A percentile compares a stretch with the other conserved stretches of the same genome.
Conservation (phyloP, 495 filamentous ascomycete genomes). For the Penicillium parvum region DNA sequence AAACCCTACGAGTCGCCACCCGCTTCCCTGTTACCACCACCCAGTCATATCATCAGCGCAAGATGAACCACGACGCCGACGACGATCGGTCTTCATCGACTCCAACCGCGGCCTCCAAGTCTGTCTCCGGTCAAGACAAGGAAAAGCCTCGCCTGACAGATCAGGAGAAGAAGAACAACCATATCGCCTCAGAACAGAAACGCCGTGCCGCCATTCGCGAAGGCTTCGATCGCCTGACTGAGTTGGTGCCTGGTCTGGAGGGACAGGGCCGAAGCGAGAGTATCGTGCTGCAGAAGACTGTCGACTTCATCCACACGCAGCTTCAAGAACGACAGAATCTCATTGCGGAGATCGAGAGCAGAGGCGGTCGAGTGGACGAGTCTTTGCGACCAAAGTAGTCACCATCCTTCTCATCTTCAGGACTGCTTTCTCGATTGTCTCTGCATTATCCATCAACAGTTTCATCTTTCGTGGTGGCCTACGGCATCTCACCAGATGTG, state of each 20-base stretch:
- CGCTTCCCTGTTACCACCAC: not conserved
- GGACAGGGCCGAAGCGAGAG: constrained; percentile 84
- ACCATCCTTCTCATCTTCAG: not conserved
- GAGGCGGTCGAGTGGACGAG: constrained; percentile 55
- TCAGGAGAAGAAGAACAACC: constrained; percentile 85
- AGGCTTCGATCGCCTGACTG: constrained; percentile 81
- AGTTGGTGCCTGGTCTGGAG: constrained; percentile 75
- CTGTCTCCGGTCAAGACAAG: constrained; percentile 42
- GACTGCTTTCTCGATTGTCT: not conserved
- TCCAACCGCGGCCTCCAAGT: constrained; percentile 58
- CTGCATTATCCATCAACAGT: constrained; percentile 1
- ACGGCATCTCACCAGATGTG: constrained; percentile 2
- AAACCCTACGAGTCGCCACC: too few species aligned
- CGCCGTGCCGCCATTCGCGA: constrained; percentile 79
- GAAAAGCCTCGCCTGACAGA: constrained; percentile 78
- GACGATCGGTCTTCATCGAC: constrained; percentile 41
- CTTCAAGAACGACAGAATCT: constrained; percentile 59
- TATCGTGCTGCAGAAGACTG: constrained; percentile 70
- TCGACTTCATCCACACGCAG: constrained; percentile 65
- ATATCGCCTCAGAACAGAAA: constrained; percentile 87
- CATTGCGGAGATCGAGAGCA: constrained; percentile 56
- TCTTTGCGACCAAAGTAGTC: constrained; percentile 33
- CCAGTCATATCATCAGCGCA: constrained; percentile 21
- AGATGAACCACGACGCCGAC: constrained; percentile 30
- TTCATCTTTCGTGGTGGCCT: not conserved